A percentile compares a stretch with the other conserved stretches of the same genome.
Evolutionary conservation across 768 basidiomycete genomes (phyloP).

Genomic region (Mycena amicta): DNA sequence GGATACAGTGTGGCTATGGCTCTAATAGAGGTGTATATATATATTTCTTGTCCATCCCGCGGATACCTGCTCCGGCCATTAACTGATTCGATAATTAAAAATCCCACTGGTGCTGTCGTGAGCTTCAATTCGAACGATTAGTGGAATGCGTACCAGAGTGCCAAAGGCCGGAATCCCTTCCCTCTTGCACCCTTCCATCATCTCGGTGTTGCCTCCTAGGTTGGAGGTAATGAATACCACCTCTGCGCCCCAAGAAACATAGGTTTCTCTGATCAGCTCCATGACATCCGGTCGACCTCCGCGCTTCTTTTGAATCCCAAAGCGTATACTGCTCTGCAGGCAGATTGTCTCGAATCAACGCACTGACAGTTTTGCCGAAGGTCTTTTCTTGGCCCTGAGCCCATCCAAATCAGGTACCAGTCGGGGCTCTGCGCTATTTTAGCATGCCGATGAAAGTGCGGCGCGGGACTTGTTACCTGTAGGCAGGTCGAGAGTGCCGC

Average conservation of each 20-base stretch:
- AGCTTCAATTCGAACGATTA: not conserved
- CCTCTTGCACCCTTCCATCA: slow-evolving; percentile 80
- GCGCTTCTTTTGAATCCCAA: slow-evolving; percentile 75
- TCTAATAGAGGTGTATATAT: no score
- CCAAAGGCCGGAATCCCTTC: slow-evolving; percentile 72
- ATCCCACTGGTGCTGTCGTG: slow-evolving; percentile 62
- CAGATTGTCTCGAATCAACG: slow-evolving; percentile 67
- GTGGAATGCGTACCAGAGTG: slow-evolving; percentile 21
- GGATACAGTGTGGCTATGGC: no score
- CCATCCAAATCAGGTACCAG: slow-evolving; percentile 79
- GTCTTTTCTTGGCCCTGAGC: slow-evolving; percentile 84
- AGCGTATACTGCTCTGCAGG: slow-evolving; percentile 71
- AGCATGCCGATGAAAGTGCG: slow-evolving; percentile 12
- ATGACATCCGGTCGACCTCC: slow-evolving; percentile 78
- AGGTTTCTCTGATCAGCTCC: slow-evolving; percentile 74
- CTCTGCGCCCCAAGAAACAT: slow-evolving; percentile 79
- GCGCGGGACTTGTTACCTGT: slow-evolving; percentile 53
- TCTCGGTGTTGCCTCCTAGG: slow-evolving; percentile 73
- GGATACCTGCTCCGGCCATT: not conserved
- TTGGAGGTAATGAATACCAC: slow-evolving; percentile 87
- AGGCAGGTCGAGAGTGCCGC: slow-evolving; percentile 81
- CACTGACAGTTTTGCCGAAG: slow-evolving; percentile 78
- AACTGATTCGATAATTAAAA: slow-evolving; percentile 40
- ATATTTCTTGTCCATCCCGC: no score
- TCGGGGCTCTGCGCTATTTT: slow-evolving; percentile 42